Percentiles rank a stretch among this genome's conserved stretches.
phyloP scores from a whole-genome alignment of 2,329 filamentous ascomycete genomes.

The Penicillium sumatraense region DNA sequence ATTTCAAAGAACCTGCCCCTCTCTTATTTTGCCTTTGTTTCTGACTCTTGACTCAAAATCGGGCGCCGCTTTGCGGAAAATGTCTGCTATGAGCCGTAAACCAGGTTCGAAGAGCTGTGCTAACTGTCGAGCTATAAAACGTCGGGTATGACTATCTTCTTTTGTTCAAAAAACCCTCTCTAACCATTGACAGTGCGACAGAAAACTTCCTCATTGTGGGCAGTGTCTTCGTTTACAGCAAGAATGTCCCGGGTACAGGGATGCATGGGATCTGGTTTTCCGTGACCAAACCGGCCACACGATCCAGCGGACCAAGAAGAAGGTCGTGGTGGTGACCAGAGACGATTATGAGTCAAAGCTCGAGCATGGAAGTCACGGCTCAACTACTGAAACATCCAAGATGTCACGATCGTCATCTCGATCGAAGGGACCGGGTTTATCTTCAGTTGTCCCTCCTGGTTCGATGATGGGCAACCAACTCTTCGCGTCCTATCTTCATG shows the following conservation, averaged over 20 bases:
- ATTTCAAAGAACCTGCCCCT: no score
- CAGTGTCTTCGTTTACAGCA: background rate
- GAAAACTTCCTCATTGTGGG: background rate
- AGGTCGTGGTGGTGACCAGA: no score
- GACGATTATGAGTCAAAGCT: no score
- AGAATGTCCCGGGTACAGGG: background rate
- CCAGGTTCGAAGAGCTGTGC: background rate
- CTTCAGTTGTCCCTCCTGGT: background rate
- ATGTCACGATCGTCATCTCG: background rate
- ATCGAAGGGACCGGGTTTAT: background rate
- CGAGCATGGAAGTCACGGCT: background rate
- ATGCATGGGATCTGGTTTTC: background rate
- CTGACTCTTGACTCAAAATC: no score
- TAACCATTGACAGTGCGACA: background rate
- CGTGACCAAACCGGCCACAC: background rate
- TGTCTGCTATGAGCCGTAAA: no score
- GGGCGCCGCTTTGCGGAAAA: no score
- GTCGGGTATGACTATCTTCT: background rate
- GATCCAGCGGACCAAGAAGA: background rate
- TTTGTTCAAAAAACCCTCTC: background rate
- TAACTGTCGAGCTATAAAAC: background rate
- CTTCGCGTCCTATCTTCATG: background rate
- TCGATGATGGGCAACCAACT: background rate
- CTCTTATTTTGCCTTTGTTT: no score
- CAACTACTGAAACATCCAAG: background rate